phyloP scores from a whole-genome alignment of 306 rosid genomes.

The Sindora glabra region DNA sequence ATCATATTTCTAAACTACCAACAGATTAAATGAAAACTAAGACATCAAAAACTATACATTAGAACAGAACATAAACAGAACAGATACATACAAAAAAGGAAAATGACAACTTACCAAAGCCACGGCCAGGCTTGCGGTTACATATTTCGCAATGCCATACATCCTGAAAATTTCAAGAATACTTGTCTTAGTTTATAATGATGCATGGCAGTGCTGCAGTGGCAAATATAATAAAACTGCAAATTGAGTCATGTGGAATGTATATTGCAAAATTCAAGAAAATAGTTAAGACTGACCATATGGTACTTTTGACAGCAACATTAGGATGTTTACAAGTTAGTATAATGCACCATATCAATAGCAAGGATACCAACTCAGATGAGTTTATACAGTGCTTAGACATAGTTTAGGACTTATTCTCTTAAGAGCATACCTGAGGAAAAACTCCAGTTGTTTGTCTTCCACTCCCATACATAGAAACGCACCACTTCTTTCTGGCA shows the following conservation, averaged over 20 bases:
- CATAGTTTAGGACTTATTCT: slow-evolving; percentile 11
- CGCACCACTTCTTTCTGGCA: slow-evolving; percentile 99
- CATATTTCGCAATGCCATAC: slow-evolving; percentile 98
- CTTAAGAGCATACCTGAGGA: slow-evolving; percentile 85
- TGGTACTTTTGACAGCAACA: slow-evolving; percentile 3
- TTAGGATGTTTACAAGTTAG: background rate
- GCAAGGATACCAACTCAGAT: slow-evolving; percentile 20
- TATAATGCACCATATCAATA: slow-evolving; percentile 5
- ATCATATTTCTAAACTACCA: background rate
- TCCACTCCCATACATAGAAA: slow-evolving; percentile 93
- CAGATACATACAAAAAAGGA: background rate
- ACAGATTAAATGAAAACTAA: no score
- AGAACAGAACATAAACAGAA: slow-evolving; percentile 15
- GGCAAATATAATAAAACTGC: background rate
- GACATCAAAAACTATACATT: background rate
- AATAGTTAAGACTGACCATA: background rate
- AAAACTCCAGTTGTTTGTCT: slow-evolving; percentile 94
- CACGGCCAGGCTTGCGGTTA: slow-evolving; percentile 97
- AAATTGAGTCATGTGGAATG: background rate
- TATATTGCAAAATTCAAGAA: slow-evolving; percentile 11
- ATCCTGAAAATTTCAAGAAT: slow-evolving; percentile 57
- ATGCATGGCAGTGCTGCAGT: no score
- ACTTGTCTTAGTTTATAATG: slow-evolving; percentile 6
- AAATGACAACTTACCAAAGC: slow-evolving; percentile 62
- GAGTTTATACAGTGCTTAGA: slow-evolving; percentile 8